A percentile compares a stretch with the other conserved stretches of the same genome.
Conservation (phyloP, 352 stramenopile species). For the Globisporangium echinulatum region DNA sequence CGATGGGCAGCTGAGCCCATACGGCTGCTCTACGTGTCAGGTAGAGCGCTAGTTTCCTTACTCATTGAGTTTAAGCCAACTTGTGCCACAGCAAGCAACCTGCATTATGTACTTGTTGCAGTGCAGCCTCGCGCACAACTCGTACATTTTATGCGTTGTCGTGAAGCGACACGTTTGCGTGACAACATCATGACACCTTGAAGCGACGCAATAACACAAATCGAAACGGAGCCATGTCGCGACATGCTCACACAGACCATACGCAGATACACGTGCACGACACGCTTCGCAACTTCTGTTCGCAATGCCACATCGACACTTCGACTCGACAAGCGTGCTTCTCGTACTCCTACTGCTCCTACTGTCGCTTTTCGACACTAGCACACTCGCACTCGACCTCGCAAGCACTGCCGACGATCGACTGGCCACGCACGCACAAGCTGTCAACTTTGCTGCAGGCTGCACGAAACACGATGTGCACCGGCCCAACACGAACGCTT, state of each 20-base stretch:
- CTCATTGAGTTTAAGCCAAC: constrained; percentile 90
- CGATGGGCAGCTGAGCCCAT: constrained; percentile 42
- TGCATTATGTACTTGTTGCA: rapidly evolving
- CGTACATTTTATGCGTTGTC: background rate
- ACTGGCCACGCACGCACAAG: background rate
- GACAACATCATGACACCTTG: background rate
- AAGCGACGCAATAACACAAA: background rate
- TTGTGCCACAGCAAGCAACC: background rate
- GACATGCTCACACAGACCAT: too few species aligned
- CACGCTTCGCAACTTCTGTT: too few species aligned
- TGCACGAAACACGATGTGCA: background rate
- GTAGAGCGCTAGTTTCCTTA: constrained; percentile 89
- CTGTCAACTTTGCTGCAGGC: background rate
- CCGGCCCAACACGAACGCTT: background rate
- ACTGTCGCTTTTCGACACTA: background rate
- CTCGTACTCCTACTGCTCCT: background rate
- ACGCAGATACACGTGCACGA: too few species aligned
- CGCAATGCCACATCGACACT: too few species aligned
- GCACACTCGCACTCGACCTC: background rate
- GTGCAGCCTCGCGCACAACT: background rate
- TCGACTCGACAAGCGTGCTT: background rate
- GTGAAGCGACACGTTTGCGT: background rate
- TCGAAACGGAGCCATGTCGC: too few species aligned
- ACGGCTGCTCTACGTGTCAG: constrained; percentile 73
- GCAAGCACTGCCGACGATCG: background rate